Evolutionary conservation across 441 rosid species (phyloP).

Genomic region (Pelargonium fulgidum): DNA sequence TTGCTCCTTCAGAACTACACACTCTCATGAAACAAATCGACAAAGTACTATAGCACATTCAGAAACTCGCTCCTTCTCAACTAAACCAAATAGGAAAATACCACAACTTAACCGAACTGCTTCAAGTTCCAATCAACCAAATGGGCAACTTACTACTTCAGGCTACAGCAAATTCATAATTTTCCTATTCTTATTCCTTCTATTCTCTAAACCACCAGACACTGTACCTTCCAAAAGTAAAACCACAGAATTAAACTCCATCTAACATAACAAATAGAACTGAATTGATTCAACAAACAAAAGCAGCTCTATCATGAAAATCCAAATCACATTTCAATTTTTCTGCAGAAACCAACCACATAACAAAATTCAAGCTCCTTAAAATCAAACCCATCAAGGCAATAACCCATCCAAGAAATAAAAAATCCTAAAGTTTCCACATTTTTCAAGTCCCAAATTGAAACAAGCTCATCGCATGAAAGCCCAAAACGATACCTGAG

Average conservation of each 20-base stretch:
- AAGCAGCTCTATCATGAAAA: neutral
- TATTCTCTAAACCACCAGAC: too few species aligned
- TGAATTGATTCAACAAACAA: neutral
- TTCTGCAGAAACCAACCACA: too few species aligned
- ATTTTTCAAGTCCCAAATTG: neutral
- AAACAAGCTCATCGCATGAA: neutral
- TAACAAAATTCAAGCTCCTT: too few species aligned
- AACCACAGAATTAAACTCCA: neutral
- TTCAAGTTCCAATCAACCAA: too few species aligned
- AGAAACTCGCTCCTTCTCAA: neutral
- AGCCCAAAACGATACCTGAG: conserved; percentile 8
- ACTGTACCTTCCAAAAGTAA: too few species aligned
- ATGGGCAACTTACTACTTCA: too few species aligned
- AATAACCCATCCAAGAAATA: too few species aligned
- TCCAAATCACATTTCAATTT: neutral
- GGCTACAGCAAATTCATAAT: too few species aligned
- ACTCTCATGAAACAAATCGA: neutral
- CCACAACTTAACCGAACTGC: too few species aligned
- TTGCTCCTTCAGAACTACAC: neutral
- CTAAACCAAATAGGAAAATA: neutral
- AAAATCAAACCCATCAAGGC: too few species aligned
- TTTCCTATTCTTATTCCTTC: too few species aligned
- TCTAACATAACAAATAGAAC: neutral
- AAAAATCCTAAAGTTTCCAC: neutral
- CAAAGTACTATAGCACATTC: neutral